phyloP scores from a whole-genome alignment of 2,329 filamentous ascomycete genomes.

The Penicillium sp. region DNA sequence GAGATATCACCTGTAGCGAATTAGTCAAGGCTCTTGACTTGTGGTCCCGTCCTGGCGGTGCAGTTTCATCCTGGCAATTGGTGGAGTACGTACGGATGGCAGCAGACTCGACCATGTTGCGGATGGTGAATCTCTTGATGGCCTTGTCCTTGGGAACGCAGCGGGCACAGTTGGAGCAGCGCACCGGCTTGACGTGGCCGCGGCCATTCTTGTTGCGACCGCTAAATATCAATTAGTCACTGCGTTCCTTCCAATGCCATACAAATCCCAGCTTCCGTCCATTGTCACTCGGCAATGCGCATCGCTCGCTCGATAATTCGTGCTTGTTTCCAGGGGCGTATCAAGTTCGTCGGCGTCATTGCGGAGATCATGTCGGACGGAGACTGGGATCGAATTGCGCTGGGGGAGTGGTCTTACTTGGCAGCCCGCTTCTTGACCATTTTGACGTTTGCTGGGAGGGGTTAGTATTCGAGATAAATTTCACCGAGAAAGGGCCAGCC shows the following conservation, averaged over 20 bases:
- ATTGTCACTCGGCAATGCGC: conserved; percentile 19
- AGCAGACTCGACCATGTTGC: conserved; percentile 99
- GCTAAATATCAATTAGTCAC: conserved; percentile 47
- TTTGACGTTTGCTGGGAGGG: conserved; percentile 45
- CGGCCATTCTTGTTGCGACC: conserved; percentile 99
- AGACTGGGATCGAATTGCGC: conserved; percentile 17
- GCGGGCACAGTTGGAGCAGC: conserved; percentile 80
- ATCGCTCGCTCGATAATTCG: conserved; percentile 4
- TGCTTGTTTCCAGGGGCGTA: conserved; percentile 6
- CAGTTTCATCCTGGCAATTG: neutral
- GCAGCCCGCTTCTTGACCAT: conserved; percentile 73
- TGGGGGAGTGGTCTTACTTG: conserved; percentile 52
- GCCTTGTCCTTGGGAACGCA: conserved; percentile 99
- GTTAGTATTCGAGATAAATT: conserved; percentile 9
- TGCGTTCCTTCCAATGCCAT: conserved; percentile 8
- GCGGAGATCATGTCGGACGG: conserved; percentile 25
- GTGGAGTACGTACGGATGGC: conserved; percentile 88
- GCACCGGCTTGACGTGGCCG: conserved; percentile 99
- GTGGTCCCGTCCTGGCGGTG: too few species aligned
- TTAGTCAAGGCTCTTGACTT: neutral
- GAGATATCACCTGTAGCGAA: conserved; percentile 97
- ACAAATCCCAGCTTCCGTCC: conserved; percentile 18
- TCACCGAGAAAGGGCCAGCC: conserved; percentile 20
- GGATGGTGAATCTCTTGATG: conserved; percentile 99
- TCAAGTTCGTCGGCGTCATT: conserved; percentile 19